Percentiles rank a stretch among this genome's conserved stretches.
Evolutionary conservation across 1,284 basidiomycete genomes (phyloP).

Genomic region (Moesziomyces sp.): DNA sequence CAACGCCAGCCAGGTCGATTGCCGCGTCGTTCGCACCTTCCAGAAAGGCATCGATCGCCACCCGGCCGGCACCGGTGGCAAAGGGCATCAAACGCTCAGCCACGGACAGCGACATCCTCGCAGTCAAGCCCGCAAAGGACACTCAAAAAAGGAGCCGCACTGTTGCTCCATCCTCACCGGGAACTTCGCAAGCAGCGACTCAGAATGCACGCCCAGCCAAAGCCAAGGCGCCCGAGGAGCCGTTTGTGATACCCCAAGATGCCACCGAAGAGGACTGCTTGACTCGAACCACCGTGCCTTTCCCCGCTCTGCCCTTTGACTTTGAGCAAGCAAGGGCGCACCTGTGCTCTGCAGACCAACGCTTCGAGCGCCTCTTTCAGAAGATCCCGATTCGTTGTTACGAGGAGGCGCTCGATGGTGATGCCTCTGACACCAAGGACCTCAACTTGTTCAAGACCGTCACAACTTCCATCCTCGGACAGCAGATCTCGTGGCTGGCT

Average conservation of each 20-base stretch:
- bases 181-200: background rate
- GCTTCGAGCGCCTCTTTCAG: constrained; percentile 78
- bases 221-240: constrained; percentile 34
- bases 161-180: background rate
- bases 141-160: constrained; percentile 8
- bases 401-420: constrained; percentile 71
- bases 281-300: constrained; percentile 45
- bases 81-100: constrained; percentile 23
- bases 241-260: constrained; percentile 35
- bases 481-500: constrained; percentile 91
- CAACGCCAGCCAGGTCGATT: constrained; percentile 32
- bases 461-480: constrained; percentile 78
- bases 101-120: constrained; percentile 24
- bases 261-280: constrained; percentile 41
- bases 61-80: constrained; percentile 16
- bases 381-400: constrained; percentile 78
- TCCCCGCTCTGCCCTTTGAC: constrained; percentile 74
- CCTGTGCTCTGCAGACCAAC: constrained; percentile 75
- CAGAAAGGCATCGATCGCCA: constrained; percentile 32
- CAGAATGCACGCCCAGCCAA: constrained; percentile 10
- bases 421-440: constrained; percentile 69
- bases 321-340: constrained; percentile 80
- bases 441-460: constrained; percentile 69
- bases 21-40: constrained; percentile 32
- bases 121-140: background rate